A percentile compares a stretch with the other conserved stretches of the same genome.
Evolutionary conservation across 169 alveolate species (phyloP).

Genomic region (Plasmodium falciparum): DNA sequence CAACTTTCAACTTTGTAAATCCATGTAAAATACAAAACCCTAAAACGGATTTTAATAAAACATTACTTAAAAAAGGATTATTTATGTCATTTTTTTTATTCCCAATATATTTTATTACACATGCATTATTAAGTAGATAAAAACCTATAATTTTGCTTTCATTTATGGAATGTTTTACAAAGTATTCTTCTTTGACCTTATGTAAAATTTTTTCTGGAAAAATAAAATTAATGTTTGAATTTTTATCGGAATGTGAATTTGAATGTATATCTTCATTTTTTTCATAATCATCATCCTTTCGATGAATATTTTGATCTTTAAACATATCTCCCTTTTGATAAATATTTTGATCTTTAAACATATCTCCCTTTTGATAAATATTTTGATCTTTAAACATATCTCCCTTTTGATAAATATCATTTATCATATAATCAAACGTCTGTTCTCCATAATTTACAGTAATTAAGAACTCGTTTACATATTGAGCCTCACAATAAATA

Average conservation of each 20-base stretch:
- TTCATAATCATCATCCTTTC: too few species aligned
- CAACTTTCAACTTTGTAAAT: constrained; percentile 15
- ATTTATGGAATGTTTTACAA: neutral
- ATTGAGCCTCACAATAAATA: constrained; percentile 35
- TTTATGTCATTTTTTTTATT: constrained; percentile 2
- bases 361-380: neutral
- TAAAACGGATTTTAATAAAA: constrained; percentile 10
- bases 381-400: neutral
- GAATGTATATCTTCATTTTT: neutral
- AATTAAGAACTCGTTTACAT: constrained; percentile 17
- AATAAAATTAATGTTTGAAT: neutral
- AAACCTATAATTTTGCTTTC: constrained; percentile 24
- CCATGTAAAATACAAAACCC: constrained; percentile 43
- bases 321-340: neutral
- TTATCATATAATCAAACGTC: neutral
- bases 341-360: neutral
- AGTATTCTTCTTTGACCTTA: neutral
- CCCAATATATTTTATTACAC: constrained; percentile 17
- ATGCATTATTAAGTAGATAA: neutral
- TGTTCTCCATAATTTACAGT: neutral
- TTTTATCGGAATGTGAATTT: too few species aligned
- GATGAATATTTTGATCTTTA: too few species aligned
- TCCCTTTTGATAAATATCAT: neutral
- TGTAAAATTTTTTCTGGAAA: constrained; percentile 13
- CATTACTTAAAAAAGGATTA: constrained; percentile 17